phyloP scores from a whole-genome alignment of 2,329 filamentous ascomycete genomes.

The Penicillium sp. region DNA sequence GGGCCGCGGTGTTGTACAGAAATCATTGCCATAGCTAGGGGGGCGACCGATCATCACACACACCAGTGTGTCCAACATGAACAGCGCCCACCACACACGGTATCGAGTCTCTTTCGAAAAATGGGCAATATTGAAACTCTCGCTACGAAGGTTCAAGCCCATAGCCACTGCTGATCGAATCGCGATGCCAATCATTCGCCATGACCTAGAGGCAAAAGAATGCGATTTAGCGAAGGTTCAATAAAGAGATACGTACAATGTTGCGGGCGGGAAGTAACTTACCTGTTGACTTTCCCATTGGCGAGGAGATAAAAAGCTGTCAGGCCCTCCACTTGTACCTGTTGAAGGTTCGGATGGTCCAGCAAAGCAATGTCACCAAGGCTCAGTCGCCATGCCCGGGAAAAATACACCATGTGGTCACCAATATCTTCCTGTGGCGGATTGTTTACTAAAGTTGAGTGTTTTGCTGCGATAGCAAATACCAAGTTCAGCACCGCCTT shows the following conservation, averaged over 20 bases:
- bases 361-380: conserved; percentile 37
- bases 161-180: conserved; percentile 44
- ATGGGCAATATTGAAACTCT: conserved; percentile 35
- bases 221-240: not conserved
- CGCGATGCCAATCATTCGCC: conserved; percentile 43
- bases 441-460: conserved; percentile 32
- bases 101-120: conserved; percentile 44
- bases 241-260: not conserved
- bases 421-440: conserved; percentile 27
- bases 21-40: conserved; percentile 37
- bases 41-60: conserved; percentile 46
- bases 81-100: conserved; percentile 47
- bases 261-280: not conserved
- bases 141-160: conserved; percentile 46
- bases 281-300: conserved; percentile 46
- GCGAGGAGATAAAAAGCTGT: conserved; percentile 43
- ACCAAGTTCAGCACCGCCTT: conserved; percentile 46
- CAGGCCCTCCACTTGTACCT: conserved; percentile 45
- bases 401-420: conserved; percentile 44
- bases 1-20: conserved; percentile 45
- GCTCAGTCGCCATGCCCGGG: conserved; percentile 43
- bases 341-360: conserved; percentile 44
- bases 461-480: conserved; percentile 45
- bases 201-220: conserved; percentile 33
- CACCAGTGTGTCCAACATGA: conserved; percentile 42